These are phyloP conservation scores for Acarospora socialis DNA, from an alignment of 2,329 filamentous ascomycete genomes.

Conservation along the genomic window DNA sequence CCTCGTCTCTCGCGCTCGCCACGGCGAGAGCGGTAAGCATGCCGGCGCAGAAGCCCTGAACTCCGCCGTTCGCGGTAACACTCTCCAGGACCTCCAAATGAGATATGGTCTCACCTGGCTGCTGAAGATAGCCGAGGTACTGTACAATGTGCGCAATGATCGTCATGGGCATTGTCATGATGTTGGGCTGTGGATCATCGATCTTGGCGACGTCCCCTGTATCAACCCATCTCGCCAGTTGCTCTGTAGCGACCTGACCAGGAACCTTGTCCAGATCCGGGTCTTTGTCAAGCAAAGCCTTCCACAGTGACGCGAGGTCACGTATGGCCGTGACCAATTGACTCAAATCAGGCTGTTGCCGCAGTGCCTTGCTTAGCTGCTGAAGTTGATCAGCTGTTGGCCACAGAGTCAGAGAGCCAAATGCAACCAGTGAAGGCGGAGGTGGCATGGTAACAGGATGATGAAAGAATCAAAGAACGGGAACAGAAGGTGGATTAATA, in stretches of 20 bases:
- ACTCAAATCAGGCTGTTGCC: not conserved
- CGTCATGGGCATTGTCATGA: constrained; percentile 1
- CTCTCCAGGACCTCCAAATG: not conserved
- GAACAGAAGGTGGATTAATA: too few relatives aligned
- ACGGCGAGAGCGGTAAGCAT: constrained; percentile 12
- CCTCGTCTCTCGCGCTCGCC: constrained; percentile 6
- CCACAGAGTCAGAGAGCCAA: not conserved
- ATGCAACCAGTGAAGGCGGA: not conserved
- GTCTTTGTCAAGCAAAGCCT: not conserved
- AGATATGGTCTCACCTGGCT: too few relatives aligned
- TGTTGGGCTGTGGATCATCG: not conserved
- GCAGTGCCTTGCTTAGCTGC: not conserved
- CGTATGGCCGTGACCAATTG: not conserved
- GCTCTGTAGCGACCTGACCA: not conserved
- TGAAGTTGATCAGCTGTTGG: not conserved
- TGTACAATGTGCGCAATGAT: not conserved
- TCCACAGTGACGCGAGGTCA: not conserved
- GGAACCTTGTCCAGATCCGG: not conserved
- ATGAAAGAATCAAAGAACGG: too few relatives aligned
- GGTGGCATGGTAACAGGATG: too few relatives aligned
- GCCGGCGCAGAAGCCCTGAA: constrained; percentile 15
- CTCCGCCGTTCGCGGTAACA: constrained; percentile 3
- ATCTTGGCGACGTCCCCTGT: not conserved
- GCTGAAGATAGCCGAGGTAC: not conserved
- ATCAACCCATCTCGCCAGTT: not conserved